phyloP scores from a whole-genome alignment of 352 stramenopile species.

The Elongisporangium anandrum region DNA sequence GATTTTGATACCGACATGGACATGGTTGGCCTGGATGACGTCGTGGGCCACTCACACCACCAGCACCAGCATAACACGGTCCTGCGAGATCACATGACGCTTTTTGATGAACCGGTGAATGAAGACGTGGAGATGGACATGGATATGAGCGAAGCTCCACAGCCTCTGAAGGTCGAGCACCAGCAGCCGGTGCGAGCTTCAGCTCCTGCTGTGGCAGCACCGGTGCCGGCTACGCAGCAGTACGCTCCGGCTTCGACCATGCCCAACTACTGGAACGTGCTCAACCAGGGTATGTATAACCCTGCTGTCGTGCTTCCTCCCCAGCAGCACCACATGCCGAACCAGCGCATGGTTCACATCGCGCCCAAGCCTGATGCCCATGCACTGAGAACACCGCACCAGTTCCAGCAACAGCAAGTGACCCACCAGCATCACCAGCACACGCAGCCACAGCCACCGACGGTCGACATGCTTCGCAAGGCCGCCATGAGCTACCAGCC shows the following conservation, averaged over 20 bases:
- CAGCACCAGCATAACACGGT: neutral
- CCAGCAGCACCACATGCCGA: conserved; percentile 18
- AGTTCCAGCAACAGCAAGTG: conserved; percentile 3
- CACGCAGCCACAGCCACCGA: conserved; percentile 2
- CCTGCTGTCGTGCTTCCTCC: conserved; percentile 16
- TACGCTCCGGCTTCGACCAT: conserved; percentile 67
- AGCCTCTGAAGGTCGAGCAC: conserved; percentile 13
- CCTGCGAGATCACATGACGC: neutral
- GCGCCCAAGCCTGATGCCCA: conserved; percentile 57
- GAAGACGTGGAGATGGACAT: conserved; percentile 28
- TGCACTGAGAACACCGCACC: conserved; percentile 10
- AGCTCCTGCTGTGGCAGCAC: neutral
- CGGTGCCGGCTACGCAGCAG: conserved; percentile 24
- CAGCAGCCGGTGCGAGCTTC: conserved; percentile 6
- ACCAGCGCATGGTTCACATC: conserved; percentile 67
- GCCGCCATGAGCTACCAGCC: conserved; percentile 3
- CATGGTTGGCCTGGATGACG: conserved; percentile 52
- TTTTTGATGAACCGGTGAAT: conserved; percentile 12
- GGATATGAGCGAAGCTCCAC: conserved; percentile 22
- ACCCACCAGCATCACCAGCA: conserved; percentile 6
- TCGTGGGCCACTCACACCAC: conserved; percentile 6
- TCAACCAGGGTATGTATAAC: conserved; percentile 55
- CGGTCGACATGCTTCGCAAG: neutral
- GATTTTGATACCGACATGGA: conserved; percentile 69
- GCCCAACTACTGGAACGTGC: conserved; percentile 85